Evolutionary conservation across 1,284 basidiomycete species (phyloP).

Genomic region (Porodaedalea pini): DNA sequence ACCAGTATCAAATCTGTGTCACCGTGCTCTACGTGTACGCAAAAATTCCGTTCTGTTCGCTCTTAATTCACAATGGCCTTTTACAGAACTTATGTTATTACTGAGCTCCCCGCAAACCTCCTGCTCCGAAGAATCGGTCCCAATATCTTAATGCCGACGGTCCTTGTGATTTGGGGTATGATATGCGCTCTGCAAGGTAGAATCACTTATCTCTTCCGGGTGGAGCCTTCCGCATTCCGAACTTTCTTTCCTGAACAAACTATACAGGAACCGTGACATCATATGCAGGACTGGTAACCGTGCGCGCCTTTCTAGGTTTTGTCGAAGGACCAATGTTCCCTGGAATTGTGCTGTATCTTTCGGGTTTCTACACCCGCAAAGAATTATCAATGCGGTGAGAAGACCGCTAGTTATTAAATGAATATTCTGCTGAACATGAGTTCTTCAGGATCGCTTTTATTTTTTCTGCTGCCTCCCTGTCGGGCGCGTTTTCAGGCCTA

Average conservation of each 20-base stretch:
- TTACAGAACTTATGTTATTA: constrained; percentile 50
- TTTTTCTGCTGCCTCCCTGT: constrained; percentile 24
- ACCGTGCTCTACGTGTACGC: constrained; percentile 48
- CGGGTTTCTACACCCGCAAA: constrained; percentile 36
- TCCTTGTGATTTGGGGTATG: constrained; percentile 56
- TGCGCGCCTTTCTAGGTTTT: constrained; percentile 32
- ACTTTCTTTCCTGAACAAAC: no score
- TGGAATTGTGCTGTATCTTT: constrained; percentile 1
- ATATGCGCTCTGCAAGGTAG: constrained; percentile 51
- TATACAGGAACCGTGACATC: not conserved
- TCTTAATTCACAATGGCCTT: no score
- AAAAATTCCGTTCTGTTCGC: not conserved
- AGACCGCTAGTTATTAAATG: constrained; percentile 32
- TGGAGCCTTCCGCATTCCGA: not conserved
- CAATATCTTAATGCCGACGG: constrained; percentile 49
- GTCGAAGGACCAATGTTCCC: constrained; percentile 29
- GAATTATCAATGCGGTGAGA: constrained; percentile 35
- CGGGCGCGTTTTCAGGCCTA: constrained; percentile 37
- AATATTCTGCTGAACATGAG: not conserved
- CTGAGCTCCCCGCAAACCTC: constrained; percentile 58
- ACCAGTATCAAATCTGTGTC: constrained; percentile 50
- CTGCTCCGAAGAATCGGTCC: constrained; percentile 53
- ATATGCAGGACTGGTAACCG: not conserved
- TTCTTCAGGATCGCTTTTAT: constrained; percentile 34
- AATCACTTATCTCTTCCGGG: constrained; percentile 8